A percentile compares a stretch with the other conserved stretches of the same genome.
These are phyloP conservation scores for Stylosanthes scabra DNA, from an alignment of 331 rosid species.

Conservation along the genomic window DNA sequence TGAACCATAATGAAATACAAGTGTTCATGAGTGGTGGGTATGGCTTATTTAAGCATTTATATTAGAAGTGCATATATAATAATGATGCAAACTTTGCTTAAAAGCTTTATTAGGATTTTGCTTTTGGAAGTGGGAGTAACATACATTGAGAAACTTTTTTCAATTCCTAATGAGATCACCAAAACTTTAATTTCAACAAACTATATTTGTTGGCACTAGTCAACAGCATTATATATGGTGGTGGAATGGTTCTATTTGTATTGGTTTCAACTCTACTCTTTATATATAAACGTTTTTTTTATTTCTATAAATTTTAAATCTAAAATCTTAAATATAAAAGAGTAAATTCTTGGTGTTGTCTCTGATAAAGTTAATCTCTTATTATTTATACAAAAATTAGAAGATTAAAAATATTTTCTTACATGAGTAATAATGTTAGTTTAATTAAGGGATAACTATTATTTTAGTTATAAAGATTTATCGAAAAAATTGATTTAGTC, in stretches of 20 bases:
- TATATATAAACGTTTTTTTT: not conserved
- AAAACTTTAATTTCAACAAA: constrained; percentile 27
- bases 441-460: too few species aligned
- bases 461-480: too few species aligned
- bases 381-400: too few species aligned
- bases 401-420: too few species aligned
- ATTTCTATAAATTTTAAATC: not conserved
- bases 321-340: too few species aligned
- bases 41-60: constrained; percentile 1
- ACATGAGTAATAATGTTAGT: too few species aligned
- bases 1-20: too few species aligned
- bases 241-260: constrained; percentile 17
- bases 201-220: not conserved
- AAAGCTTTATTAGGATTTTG: constrained; percentile 46
- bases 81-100: constrained; percentile 70
- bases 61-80: constrained; percentile 12
- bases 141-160: constrained; percentile 11
- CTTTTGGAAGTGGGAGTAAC: constrained; percentile 33
- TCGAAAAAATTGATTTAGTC: too few species aligned
- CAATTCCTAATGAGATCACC: constrained; percentile 34
- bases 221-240: constrained; percentile 19
- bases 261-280: not conserved
- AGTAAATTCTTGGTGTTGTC: too few species aligned
- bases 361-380: too few species aligned
- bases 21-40: not conserved